Conservation (phyloP, 1,139 yeast species). For the Kodamaea sp. region DNA sequence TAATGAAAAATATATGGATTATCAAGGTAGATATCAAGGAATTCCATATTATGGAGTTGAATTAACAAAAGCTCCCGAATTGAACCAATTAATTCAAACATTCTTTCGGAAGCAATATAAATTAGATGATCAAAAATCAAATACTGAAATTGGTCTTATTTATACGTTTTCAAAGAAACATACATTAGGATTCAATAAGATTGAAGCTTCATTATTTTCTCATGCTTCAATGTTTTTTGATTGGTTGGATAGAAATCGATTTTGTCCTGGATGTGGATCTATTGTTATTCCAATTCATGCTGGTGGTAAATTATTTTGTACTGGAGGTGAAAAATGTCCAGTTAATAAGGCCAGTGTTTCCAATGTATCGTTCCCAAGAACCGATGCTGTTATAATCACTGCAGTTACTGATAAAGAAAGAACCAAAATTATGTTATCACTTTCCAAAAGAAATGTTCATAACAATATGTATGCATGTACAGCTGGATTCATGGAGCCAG, state of each 20-base stretch:
- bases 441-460: slow-evolving; percentile 51
- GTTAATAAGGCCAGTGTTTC: slow-evolving; percentile 53
- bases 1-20: slow-evolving; percentile 35
- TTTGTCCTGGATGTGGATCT: slow-evolving; percentile 87
- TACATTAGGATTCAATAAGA: slow-evolving; percentile 31
- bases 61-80: slow-evolving; percentile 35
- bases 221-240: slow-evolving; percentile 84
- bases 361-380: slow-evolving; percentile 78
- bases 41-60: slow-evolving; percentile 78
- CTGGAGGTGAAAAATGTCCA: slow-evolving; percentile 42
- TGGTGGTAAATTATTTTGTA: slow-evolving; percentile 76
- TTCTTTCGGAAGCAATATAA: slow-evolving; percentile 8
- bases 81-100: slow-evolving; percentile 21
- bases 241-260: slow-evolving; percentile 73
- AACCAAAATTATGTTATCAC: slow-evolving; percentile 66
- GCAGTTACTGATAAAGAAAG: slow-evolving; percentile 66
- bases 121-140: slow-evolving; percentile 4
- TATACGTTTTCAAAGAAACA: slow-evolving; percentile 37
- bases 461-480: slow-evolving; percentile 70
- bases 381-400: slow-evolving; percentile 83
- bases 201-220: slow-evolving; percentile 65
- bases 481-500: slow-evolving; percentile 95
- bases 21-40: slow-evolving; percentile 57
- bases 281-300: slow-evolving; percentile 69
- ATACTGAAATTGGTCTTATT: slow-evolving; percentile 21